Conservation (phyloP, 1,139 yeast genomes). For the Kodamaea suecica region DNA sequence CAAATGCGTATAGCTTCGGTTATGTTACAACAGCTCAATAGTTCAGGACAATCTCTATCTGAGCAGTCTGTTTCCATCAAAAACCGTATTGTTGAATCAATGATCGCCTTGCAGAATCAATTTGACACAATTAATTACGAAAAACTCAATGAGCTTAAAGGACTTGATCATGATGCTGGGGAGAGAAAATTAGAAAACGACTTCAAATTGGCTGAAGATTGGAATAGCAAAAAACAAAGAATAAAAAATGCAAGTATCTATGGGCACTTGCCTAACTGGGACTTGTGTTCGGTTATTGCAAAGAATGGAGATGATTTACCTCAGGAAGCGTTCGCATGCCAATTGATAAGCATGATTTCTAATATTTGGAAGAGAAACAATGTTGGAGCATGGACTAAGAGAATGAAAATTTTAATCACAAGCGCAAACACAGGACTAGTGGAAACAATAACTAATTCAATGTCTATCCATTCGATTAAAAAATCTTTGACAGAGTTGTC, state of each 20-base stretch:
- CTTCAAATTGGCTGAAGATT: conserved; percentile 88
- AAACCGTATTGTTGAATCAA: conserved; percentile 75
- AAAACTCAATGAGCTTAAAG: conserved; percentile 30
- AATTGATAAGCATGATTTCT: conserved; percentile 80
- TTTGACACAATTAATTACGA: conserved; percentile 49
- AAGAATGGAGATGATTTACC: conserved; percentile 94
- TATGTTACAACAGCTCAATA: conserved; percentile 86
- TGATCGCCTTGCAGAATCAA: conserved; percentile 82
- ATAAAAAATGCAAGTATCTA: conserved; percentile 72
- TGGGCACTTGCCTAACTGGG: conserved; percentile 93
- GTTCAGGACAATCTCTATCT: conserved; percentile 62
- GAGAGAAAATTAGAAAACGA: conserved; percentile 90
- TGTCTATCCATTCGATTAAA: conserved; percentile 89
- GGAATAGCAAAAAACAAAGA: conserved; percentile 78
- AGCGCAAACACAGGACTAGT: conserved; percentile 89
- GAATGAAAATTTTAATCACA: conserved; percentile 88
- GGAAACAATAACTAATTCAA: conserved; percentile 91
- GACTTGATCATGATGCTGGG: conserved; percentile 56
- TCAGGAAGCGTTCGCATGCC: conserved; percentile 98
- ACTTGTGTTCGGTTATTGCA: conserved; percentile 88
- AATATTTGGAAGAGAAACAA: conserved; percentile 71
- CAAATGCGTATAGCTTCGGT: conserved; percentile 96
- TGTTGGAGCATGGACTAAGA: conserved; percentile 77
- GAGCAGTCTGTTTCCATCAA: conserved; percentile 75
- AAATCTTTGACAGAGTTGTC: conserved; percentile 82